These are phyloP conservation scores for Paulownia fortunei DNA, from an alignment of 257 asterid species.

Conservation along the genomic window DNA sequence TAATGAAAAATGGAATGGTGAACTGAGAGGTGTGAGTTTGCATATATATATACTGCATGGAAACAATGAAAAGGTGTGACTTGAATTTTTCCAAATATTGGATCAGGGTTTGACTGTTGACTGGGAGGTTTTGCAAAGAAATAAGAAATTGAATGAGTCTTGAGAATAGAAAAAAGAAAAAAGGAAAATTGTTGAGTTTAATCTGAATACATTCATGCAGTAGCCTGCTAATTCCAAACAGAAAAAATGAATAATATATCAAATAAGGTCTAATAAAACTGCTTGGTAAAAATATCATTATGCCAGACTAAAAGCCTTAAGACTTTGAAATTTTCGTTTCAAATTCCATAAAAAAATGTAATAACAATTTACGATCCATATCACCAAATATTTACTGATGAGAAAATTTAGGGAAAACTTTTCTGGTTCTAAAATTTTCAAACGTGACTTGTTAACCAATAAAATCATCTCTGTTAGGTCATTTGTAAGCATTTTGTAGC, in stretches of 20 bases:
- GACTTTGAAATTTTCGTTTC: too few relatives aligned
- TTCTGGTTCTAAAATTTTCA: not conserved
- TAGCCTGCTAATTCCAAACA: too few relatives aligned
- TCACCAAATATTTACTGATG: too few relatives aligned
- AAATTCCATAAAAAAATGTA: too few relatives aligned
- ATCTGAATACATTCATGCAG: too few relatives aligned
- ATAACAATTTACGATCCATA: too few relatives aligned
- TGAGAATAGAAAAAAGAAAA: not conserved
- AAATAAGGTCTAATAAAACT: too few relatives aligned
- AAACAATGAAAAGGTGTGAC: not conserved
- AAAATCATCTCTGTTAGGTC: not conserved
- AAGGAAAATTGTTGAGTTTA: not conserved
- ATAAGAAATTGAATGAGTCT: slow-evolving; percentile 40
- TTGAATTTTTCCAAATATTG: slow-evolving; percentile 20
- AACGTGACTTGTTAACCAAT: not conserved
- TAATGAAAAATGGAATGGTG: not conserved
- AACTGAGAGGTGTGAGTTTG: not conserved
- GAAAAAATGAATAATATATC: too few relatives aligned
- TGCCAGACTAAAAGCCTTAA: too few relatives aligned
- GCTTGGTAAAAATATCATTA: too few relatives aligned
- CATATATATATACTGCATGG: slow-evolving; percentile 21
- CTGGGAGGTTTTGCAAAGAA: slow-evolving; percentile 2
- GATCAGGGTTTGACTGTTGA: slow-evolving; percentile 39
- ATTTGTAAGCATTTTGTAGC: not conserved
- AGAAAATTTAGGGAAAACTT: too few relatives aligned